Evolutionary conservation across 116 monocot genomes (phyloP), one percentile per base, ranked within the genome.

Genomic region (Cymodocea nodosa): DNA sequence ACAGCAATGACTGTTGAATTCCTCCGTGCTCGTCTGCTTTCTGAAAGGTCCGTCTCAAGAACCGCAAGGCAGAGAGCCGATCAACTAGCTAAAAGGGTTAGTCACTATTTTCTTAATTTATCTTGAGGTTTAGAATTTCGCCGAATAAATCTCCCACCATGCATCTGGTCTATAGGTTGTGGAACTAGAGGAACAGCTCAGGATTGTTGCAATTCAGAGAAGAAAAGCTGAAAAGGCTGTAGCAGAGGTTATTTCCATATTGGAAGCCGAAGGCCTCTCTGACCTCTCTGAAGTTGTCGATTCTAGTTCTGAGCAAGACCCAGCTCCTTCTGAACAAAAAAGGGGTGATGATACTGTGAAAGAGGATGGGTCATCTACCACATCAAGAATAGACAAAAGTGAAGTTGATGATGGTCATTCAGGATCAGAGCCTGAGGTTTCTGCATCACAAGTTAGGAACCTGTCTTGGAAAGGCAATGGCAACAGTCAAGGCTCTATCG

Each of bases 31-130:
- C 78, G 98, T 56, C 70, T 98, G 37, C 89, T 98, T 69, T 98
- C 92, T 50, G 98, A 98, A 74, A 81, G 98, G 73, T 84, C 84
- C 9, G 78, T 98, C 59, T 98, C 98, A 23, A 82, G 82, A 71
- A 83, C 89, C 36, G 89, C 92, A n/a, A 85, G 77, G 68, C 92
- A 89, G 72, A 85, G 92, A 73, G 86, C 92, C 35, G 98, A 92
- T n/a, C 80, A 89, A 48, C 71, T 92, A 71, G 77, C 89, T 18
- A 81, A 80, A 79, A 76, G 89, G 92, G 98, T 98, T 23, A 30
- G 80, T 53, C 35, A 23, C 34, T 63, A 14, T 50, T 58, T 52
- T 20, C 35, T n/a, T 35, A 44, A 11, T 44, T 8, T 44, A 53
- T 15, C 4, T 15, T 53, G 5, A 53, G 7, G 53, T 4, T 53